These are phyloP conservation scores for Pyricularia pennisetigena DNA, from an alignment of 2,329 filamentous ascomycete genomes.

Conservation along the genomic window DNA sequence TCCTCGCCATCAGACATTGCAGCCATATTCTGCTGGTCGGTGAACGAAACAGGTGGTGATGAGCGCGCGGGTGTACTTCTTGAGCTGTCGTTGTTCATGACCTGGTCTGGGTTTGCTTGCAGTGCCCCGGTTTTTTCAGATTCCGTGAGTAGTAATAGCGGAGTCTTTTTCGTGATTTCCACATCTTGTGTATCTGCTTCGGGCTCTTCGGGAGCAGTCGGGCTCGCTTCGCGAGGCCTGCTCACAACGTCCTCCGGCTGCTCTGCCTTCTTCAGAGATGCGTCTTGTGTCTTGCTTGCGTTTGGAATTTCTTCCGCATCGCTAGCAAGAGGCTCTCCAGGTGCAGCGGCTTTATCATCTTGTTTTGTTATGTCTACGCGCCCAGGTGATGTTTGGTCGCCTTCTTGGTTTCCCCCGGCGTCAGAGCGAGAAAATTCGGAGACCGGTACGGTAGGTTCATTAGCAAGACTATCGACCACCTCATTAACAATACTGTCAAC, in stretches of 20 bases:
- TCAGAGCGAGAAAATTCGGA: neutral
- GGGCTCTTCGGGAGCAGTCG: neutral
- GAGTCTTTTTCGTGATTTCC: neutral
- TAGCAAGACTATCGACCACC: neutral
- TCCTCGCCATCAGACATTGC: neutral
- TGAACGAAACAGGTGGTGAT: conserved; percentile 1
- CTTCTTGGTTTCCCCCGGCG: neutral
- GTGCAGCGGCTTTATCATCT: neutral
- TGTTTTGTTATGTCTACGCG: neutral
- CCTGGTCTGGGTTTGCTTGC: neutral
- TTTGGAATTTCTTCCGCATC: neutral
- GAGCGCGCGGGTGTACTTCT: neutral
- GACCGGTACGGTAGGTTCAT: neutral
- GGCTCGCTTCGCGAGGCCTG: neutral
- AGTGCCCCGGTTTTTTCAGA: neutral
- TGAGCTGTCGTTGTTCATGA: neutral
- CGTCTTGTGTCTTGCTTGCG: neutral
- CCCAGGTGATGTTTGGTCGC: neutral
- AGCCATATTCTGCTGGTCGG: neutral
- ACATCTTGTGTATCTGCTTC: neutral
- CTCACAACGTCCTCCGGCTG: neutral
- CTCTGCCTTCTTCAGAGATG: neutral
- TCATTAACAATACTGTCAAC: neutral
- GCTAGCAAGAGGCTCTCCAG: neutral
- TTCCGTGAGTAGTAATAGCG: neutral